A percentile compares a stretch with the other conserved stretches of the same genome.
Conservation (phyloP, 129 eudicot species). For the Artemisia argyi region DNA sequence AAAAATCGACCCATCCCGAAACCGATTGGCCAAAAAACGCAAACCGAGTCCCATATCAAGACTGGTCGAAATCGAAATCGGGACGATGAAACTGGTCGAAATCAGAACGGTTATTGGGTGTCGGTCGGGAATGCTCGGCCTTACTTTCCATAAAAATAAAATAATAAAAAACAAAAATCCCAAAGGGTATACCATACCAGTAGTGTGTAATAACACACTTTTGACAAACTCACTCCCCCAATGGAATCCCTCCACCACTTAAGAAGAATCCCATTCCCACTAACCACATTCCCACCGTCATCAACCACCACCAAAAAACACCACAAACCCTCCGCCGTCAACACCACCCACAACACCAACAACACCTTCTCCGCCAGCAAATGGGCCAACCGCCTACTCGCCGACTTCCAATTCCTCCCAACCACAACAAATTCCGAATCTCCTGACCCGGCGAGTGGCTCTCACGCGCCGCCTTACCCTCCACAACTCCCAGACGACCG, state of each 20-base stretch:
- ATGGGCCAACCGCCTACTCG: conserved; percentile 94
- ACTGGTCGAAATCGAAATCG: too few relatives aligned
- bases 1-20: too few relatives aligned
- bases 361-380: conserved; percentile 65
- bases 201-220: not conserved
- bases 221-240: not conserved
- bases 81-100: too few relatives aligned
- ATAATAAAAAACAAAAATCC: too few relatives aligned
- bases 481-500: conserved; percentile 64
- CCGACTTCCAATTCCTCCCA: conserved; percentile 95
- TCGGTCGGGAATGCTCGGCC: too few relatives aligned
- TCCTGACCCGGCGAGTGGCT: too few relatives aligned
- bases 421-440: conserved; percentile 21
- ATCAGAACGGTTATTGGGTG: too few relatives aligned
- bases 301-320: conserved; percentile 30
- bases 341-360: conserved; percentile 9
- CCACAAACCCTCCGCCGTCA: too few relatives aligned
- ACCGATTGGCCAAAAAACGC: too few relatives aligned
- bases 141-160: too few relatives aligned
- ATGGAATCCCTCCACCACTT: conserved; percentile 60
- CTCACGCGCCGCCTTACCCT: conserved; percentile 41
- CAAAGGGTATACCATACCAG: not conserved
- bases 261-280: conserved; percentile 39
- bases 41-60: too few relatives aligned
- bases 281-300: conserved; percentile 38